These are phyloP conservation scores for Silene conica DNA, from an alignment of 148 eudicot species.

Conservation along the genomic window DNA sequence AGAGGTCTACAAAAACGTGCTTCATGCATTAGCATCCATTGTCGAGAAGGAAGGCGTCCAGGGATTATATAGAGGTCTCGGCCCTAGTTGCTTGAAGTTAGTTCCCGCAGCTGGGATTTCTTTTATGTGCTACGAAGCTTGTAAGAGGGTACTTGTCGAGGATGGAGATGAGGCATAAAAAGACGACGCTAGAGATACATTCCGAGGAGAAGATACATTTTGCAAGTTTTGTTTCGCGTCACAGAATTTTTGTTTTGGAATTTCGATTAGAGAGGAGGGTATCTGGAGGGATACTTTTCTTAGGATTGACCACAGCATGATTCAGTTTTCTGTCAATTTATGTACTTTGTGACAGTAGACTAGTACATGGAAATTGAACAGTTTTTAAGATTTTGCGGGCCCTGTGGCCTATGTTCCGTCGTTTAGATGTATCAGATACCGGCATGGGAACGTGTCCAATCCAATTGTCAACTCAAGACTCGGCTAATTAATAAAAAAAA, in stretches of 20 bases:
- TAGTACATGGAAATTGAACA: not conserved
- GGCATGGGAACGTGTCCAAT: too few relatives aligned
- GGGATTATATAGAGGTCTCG: constrained; percentile 81
- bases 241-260: not conserved
- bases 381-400: constrained; percentile 8
- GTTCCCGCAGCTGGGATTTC: constrained; percentile 99
- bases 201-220: constrained; percentile 3
- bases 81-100: constrained; percentile 88
- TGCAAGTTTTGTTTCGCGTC: constrained; percentile 1
- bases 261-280: constrained; percentile 5
- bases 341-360: not conserved
- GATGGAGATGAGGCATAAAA: constrained; percentile 51
- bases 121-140: constrained; percentile 97
- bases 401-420: not conserved
- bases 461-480: too few relatives aligned
- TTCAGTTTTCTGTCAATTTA: not conserved
- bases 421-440: not conserved
- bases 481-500: too few relatives aligned
- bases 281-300: not conserved
- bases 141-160: constrained; percentile 89
- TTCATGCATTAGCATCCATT: constrained; percentile 74
- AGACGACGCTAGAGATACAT: not conserved
- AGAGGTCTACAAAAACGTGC: constrained; percentile 65
- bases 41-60: constrained; percentile 75
- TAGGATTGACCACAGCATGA: not conserved